Percentiles rank a stretch among this genome's conserved stretches.
Conservation (phyloP, 2,329 filamentous ascomycete genomes). For the Fusarium setosum region DNA sequence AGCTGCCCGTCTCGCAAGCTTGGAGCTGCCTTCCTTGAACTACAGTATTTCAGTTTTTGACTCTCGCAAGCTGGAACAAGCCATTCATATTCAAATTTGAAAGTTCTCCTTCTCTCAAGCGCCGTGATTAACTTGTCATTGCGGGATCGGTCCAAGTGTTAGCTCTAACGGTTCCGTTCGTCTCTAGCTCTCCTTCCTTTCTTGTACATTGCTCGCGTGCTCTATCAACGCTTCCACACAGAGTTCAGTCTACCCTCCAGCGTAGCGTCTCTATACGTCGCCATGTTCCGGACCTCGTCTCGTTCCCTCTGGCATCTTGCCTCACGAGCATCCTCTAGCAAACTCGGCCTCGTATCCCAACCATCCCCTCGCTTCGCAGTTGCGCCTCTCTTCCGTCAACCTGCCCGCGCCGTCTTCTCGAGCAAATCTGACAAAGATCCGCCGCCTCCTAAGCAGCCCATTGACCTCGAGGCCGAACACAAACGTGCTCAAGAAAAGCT, state of each 20-base stretch:
- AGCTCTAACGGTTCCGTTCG: not conserved
- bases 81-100: not conserved
- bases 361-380: slow-evolving; percentile 15
- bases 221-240: not conserved
- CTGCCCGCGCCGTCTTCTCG: slow-evolving; percentile 37
- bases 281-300: slow-evolving; percentile 46
- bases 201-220: slow-evolving; percentile 6
- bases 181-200: not conserved
- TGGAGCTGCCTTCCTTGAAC: slow-evolving; percentile 23
- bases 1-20: slow-evolving; percentile 29
- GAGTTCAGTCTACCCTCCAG: not conserved
- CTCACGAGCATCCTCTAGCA: slow-evolving; percentile 23
- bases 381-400: slow-evolving; percentile 22
- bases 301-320: slow-evolving; percentile 38
- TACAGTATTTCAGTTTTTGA: slow-evolving; percentile 19
- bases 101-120: not conserved
- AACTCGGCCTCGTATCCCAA: slow-evolving; percentile 1
- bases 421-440: slow-evolving; percentile 37
- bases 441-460: slow-evolving; percentile 44
- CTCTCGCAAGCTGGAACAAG: not conserved
- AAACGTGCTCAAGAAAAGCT: slow-evolving; percentile 66
- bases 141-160: not conserved
- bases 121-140: not conserved
- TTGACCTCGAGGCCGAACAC: slow-evolving; percentile 68
- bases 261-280: not conserved